Conservation (phyloP, 139 green algal genomes). For the Chlorella sorokiniana region DNA sequence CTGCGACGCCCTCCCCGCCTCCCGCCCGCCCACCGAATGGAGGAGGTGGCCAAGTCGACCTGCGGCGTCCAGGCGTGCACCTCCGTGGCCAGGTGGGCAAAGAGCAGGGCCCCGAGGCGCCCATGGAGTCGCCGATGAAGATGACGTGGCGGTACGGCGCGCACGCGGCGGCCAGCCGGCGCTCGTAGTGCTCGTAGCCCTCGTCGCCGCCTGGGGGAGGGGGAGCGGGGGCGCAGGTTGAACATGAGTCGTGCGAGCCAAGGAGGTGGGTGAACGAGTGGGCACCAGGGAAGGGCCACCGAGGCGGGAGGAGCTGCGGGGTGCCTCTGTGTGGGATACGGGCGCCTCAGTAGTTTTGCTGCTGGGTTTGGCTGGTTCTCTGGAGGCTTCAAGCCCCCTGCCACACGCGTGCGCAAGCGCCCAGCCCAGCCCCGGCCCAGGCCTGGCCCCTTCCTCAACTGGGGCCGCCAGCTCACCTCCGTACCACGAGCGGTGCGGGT, state of each 20-base stretch:
- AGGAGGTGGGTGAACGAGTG: no score
- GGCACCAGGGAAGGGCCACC: no score
- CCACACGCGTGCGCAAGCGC: neutral
- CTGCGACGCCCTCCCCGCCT: neutral
- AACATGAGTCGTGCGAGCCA: neutral
- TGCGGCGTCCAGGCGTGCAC: conserved; percentile 86
- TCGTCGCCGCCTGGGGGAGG: conserved; percentile 38
- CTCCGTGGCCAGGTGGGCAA: conserved; percentile 70
- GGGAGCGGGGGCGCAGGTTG: neutral
- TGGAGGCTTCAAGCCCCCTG: neutral
- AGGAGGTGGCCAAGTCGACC: conserved; percentile 68
- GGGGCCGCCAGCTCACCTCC: conserved; percentile 30
- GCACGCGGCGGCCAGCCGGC: conserved; percentile 44
- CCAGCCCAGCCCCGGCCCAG: neutral
- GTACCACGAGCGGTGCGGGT: conserved; percentile 78
- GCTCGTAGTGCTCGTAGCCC: conserved; percentile 45
- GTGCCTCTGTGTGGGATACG: no score
- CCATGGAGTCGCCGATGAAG: conserved; percentile 94
- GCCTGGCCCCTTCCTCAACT: neutral
- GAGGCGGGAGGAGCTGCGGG: no score
- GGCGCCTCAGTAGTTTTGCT: neutral
- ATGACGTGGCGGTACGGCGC: conserved; percentile 75
- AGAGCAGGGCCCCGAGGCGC: conserved; percentile 84
- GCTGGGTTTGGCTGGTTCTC: neutral
- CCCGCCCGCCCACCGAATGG: conserved; percentile 53